Evolutionary conservation across 2,329 filamentous ascomycete species (phyloP).

Genomic region (Simplicillium aogashimaense): DNA sequence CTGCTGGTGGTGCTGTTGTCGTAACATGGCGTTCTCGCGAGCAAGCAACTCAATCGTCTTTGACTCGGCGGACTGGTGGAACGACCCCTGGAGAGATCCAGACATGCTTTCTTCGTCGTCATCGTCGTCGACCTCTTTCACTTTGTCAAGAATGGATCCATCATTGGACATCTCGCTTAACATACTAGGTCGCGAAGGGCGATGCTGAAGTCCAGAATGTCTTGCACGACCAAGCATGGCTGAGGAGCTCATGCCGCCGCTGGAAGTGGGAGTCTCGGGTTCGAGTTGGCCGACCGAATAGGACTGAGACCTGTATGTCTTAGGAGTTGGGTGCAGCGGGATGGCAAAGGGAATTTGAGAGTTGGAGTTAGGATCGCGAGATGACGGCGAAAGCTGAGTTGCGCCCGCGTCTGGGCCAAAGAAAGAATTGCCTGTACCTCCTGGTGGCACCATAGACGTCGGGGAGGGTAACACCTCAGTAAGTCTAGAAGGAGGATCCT

Average conservation of each 20-base stretch:
- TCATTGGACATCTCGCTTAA: conserved; percentile 62
- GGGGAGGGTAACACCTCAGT: conserved; percentile 68
- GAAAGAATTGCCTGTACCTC: conserved; percentile 33
- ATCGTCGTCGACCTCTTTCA: conserved; percentile 61
- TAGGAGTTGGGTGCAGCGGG: conserved; percentile 79
- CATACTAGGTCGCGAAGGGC: conserved; percentile 70
- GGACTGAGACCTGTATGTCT: conserved; percentile 90
- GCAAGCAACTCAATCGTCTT: conserved; percentile 55
- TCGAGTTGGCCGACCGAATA: conserved; percentile 92
- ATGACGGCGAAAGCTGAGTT: conserved; percentile 38
- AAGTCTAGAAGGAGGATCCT: conserved; percentile 65
- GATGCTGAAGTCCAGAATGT: conserved; percentile 65
- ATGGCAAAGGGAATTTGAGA: conserved; percentile 76
- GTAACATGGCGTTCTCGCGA: conserved; percentile 52
- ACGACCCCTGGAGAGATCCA: conserved; percentile 35
- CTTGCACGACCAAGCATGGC: conserved; percentile 42
- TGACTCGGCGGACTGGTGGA: conserved; percentile 45
- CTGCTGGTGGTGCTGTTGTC: too few species aligned
- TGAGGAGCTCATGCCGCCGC: conserved; percentile 30
- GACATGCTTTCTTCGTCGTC: conserved; percentile 49
- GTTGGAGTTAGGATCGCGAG: conserved; percentile 41
- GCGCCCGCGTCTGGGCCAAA: conserved; percentile 34
- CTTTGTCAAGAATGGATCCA: conserved; percentile 52
- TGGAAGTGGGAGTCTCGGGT: conserved; percentile 41
- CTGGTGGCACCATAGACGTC: conserved; percentile 48